phyloP scores from a whole-genome alignment of 1,284 basidiomycete species.

The Cutaneotrichosporon sp. region DNA sequence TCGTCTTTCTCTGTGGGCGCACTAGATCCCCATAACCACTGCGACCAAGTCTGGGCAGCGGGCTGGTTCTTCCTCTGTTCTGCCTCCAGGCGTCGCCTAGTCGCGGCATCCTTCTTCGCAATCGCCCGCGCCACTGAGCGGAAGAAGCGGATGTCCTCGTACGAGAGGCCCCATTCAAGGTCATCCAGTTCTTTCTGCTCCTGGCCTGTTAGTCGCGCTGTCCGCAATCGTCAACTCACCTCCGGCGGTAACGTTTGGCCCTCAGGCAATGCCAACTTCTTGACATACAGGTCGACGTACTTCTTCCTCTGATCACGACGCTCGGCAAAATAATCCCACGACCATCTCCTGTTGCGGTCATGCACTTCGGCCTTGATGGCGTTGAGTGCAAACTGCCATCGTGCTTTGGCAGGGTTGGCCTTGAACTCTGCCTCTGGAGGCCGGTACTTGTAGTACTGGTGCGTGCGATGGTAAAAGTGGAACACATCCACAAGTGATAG shows the following conservation, averaged over 20 bases:
- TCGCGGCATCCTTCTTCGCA: conserved; percentile 75
- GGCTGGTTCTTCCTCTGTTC: conserved; percentile 55
- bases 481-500: conserved; percentile 96
- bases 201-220: conserved; percentile 48
- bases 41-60: conserved; percentile 63
- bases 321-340: conserved; percentile 86
- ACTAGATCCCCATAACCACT: conserved; percentile 77
- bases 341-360: conserved; percentile 79
- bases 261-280: conserved; percentile 54
- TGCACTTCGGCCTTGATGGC: conserved; percentile 84
- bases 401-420: conserved; percentile 63
- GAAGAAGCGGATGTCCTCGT: conserved; percentile 97
- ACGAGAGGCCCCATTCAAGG: conserved; percentile 78
- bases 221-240: conserved; percentile 41
- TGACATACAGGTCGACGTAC: conserved; percentile 80
- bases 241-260: conserved; percentile 52
- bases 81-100: conserved; percentile 63
- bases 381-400: conserved; percentile 73
- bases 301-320: conserved; percentile 74
- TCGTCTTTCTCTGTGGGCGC: conserved; percentile 16
- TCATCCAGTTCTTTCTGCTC: conserved; percentile 60
- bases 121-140: conserved; percentile 89
- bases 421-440: conserved; percentile 62
- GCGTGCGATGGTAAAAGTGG: conserved; percentile 88
- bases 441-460: conserved; percentile 78